Evolutionary conservation across 139 green algal genomes (phyloP).

Genomic region (Chlamydomonas urium): DNA sequence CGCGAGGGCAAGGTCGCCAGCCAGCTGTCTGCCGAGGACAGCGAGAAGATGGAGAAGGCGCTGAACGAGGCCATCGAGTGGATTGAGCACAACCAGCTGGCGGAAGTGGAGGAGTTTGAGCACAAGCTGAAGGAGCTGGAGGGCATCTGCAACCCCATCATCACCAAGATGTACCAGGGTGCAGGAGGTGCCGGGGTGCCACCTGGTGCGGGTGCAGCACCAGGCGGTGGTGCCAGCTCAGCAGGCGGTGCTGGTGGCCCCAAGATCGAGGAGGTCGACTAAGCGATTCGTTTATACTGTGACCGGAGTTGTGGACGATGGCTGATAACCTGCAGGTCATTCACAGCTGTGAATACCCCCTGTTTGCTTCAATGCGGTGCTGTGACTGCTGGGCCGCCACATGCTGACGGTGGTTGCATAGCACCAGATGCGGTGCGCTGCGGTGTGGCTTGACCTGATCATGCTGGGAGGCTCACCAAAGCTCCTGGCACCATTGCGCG

Average conservation of each 20-base stretch:
- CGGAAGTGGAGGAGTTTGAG: slow-evolving; percentile 93
- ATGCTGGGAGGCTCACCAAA: no score
- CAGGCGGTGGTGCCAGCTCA: slow-evolving; percentile 32
- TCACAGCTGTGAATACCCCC: no score
- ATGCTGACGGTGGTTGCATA: no score
- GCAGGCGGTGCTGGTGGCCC: slow-evolving; percentile 41
- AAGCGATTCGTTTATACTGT: slow-evolving; percentile 1
- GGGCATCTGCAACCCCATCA: slow-evolving; percentile 88
- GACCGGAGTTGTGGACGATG: no score
- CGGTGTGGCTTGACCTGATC: no score
- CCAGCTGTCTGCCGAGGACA: slow-evolving; percentile 77
- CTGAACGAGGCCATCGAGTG: slow-evolving; percentile 46
- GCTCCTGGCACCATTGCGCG: no score
- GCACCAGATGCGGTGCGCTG: no score
- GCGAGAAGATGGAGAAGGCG: slow-evolving; percentile 77
- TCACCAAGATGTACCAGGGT: slow-evolving; percentile 64
- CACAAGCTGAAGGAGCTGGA: slow-evolving; percentile 97
- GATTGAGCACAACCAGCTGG: slow-evolving; percentile 94
- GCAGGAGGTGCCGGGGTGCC: slow-evolving; percentile 28
- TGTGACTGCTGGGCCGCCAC: no score
- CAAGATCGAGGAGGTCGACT: slow-evolving; percentile 89
- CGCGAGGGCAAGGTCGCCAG: slow-evolving; percentile 73
- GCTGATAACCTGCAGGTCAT: no score
- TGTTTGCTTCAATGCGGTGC: no score
- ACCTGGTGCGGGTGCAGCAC: neutral